Percentiles rank a stretch among this genome's conserved stretches.
Evolutionary conservation across 768 basidiomycete genomes (phyloP).

Genomic region (Panaeolus cyanescens): DNA sequence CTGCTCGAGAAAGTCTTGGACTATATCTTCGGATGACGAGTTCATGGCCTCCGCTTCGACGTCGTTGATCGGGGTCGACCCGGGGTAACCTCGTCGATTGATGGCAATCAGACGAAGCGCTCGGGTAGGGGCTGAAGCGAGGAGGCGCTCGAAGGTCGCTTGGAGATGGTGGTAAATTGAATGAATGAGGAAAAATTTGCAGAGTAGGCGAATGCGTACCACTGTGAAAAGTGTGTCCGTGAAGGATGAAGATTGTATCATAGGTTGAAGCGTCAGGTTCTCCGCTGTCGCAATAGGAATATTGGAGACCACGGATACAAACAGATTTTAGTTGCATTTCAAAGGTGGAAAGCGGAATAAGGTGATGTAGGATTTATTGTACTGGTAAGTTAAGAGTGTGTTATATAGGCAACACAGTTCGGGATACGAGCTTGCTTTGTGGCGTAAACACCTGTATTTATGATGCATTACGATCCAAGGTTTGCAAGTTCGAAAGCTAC

Average conservation of each 20-base stretch:
- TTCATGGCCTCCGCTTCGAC: constrained; percentile 21
- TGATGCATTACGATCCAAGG: no score
- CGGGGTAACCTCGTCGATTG: constrained; percentile 37
- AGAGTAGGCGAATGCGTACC: constrained; percentile 14
- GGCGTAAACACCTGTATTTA: no score
- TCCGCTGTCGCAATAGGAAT: constrained; percentile 31
- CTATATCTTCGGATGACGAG: constrained; percentile 15
- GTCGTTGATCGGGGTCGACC: constrained; percentile 28
- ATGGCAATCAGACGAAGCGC: constrained; percentile 27
- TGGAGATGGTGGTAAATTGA: neutral
- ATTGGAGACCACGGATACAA: constrained; percentile 13
- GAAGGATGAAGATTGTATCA: constrained; percentile 27
- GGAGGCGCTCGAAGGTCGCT: constrained; percentile 27
- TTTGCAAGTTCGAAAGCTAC: no score
- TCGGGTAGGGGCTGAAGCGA: constrained; percentile 14
- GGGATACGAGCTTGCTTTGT: no score
- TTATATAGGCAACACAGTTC: no score
- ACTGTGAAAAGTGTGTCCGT: constrained; percentile 30
- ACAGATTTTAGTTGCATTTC: neutral
- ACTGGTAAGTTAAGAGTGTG: no score
- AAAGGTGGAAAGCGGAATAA: no score
- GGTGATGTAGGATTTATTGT: no score
- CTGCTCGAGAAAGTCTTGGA: constrained; percentile 15
- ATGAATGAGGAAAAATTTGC: neutral
- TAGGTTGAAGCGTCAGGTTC: constrained; percentile 17